Evolutionary conservation across 176 grass and related monocot genomes (phyloP).

Genomic region (Lolium perenne): DNA sequence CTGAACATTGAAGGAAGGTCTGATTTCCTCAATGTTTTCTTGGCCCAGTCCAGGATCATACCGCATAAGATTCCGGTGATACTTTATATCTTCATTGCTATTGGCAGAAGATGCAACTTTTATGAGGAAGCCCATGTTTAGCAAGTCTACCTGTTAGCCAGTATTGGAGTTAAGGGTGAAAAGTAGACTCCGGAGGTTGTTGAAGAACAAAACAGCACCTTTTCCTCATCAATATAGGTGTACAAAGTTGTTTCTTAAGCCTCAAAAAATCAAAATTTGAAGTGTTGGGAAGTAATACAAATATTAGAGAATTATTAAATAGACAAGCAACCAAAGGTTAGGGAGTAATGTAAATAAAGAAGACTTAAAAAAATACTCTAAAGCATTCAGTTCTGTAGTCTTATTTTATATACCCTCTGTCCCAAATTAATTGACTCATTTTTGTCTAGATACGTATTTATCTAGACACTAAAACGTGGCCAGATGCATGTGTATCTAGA

Average conservation of each 20-base stretch:
- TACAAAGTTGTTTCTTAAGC: neutral
- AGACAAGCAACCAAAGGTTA: neutral
- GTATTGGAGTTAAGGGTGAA: conserved; percentile 11
- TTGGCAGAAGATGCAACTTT: neutral
- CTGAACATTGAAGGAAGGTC: neutral
- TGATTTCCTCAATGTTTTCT: neutral
- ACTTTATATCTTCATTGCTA: conserved; percentile 3
- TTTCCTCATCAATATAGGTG: too few relatives aligned
- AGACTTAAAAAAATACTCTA: neutral
- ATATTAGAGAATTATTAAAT: neutral
- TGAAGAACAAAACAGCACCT: neutral
- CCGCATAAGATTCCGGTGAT: neutral
- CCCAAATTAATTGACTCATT: too few relatives aligned
- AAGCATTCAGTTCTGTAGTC: neutral
- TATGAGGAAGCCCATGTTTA: neutral
- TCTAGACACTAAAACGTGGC: too few relatives aligned
- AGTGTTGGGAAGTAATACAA: neutral
- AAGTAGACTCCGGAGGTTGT: neutral
- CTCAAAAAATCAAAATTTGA: neutral
- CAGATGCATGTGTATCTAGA: too few relatives aligned
- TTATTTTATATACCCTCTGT: neutral
- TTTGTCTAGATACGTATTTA: too few relatives aligned
- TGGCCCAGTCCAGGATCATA: neutral
- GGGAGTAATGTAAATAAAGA: neutral
- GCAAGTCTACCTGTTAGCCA: neutral